Evolutionary conservation across 768 basidiomycete species (phyloP), one percentile per base, ranked within the genome.

Genomic region (Coprinopsis marcescibilis): DNA sequence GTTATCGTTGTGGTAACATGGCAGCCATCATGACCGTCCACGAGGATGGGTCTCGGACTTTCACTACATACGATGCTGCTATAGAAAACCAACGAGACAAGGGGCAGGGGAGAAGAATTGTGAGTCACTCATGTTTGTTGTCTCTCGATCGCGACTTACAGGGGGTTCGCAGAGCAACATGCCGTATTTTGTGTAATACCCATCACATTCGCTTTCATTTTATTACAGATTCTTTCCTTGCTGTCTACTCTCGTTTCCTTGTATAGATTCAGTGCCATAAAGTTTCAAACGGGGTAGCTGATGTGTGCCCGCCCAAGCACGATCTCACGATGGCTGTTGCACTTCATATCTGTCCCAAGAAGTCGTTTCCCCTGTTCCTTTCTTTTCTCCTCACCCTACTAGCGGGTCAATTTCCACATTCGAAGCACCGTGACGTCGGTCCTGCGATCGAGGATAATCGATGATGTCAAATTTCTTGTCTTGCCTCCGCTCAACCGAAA

Each of bases 21-120:
- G 94, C 94, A 0, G 85, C 85, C 25, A 90, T 98, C 54, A 76
- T 98, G 70, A 91, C 86, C 1, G 77, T 96, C 12, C 73, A 77
- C 45, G 88, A 84, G 41, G 75, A 73, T 54, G 85, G 77, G 19
- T 68, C 71, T 49, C 73, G 80, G 55, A 67, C 70, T 49, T 96
- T 96, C 59, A 85, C 77, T 13, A 89, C 91, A 14, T 96, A 87
- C 56, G 83, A 81, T 32, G 89, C 92, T 1, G 93, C 93, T 1
- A 76, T 75, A 54, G 93, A 95, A 75, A 96, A 96, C 57, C 83
- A 89, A 59, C 71, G 82, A 50, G 92, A 95, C 65, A 77, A 81
- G 56, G 83, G 83, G 69, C 84, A 84, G 58, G 76, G 79, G 30
- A 69, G 87, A 60, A 75, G 81, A 56, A 68, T 83, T 75, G 91